phyloP scores from a whole-genome alignment of 2,329 filamentous ascomycete species.

The Fusarium caatingaense region DNA sequence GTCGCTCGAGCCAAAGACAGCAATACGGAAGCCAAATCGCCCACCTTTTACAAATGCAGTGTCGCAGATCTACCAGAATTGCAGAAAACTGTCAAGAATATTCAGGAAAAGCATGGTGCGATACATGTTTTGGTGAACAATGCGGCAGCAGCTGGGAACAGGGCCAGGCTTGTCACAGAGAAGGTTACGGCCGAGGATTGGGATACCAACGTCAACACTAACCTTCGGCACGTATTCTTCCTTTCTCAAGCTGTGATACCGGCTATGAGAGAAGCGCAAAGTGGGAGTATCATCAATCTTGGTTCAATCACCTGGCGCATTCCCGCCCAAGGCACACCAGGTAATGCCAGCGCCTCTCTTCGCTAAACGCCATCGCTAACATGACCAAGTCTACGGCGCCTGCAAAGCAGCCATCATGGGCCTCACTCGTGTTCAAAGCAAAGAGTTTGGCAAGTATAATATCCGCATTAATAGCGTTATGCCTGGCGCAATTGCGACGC shows the following conservation, averaged over 20 bases:
- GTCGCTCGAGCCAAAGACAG: slow-evolving; percentile 14
- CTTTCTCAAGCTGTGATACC: slow-evolving; percentile 77
- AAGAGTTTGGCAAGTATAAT: slow-evolving; percentile 61
- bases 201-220: slow-evolving; percentile 57
- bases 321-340: slow-evolving; percentile 56
- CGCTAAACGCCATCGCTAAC: background rate
- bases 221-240: slow-evolving; percentile 66
- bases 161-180: slow-evolving; percentile 46
- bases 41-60: slow-evolving; percentile 57
- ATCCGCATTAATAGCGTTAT: slow-evolving; percentile 63
- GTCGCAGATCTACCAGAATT: slow-evolving; percentile 53
- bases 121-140: slow-evolving; percentile 89
- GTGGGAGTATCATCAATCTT: slow-evolving; percentile 67
- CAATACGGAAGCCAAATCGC: slow-evolving; percentile 33
- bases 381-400: slow-evolving; percentile 56
- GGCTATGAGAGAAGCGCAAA: slow-evolving; percentile 59
- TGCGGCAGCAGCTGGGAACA: slow-evolving; percentile 63
- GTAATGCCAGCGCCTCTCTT: background rate
- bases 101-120: slow-evolving; percentile 44
- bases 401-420: slow-evolving; percentile 67
- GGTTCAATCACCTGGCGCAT: slow-evolving; percentile 62
- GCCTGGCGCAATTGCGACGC: slow-evolving; percentile 60
- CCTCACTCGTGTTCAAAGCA: slow-evolving; percentile 65
- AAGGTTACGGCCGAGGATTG: slow-evolving; percentile 56
- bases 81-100: slow-evolving; percentile 49